Evolutionary conservation across 2,329 filamentous ascomycete genomes (phyloP), one percentile per base, ranked within the genome.

Genomic region (Fusarium mangiferae): DNA sequence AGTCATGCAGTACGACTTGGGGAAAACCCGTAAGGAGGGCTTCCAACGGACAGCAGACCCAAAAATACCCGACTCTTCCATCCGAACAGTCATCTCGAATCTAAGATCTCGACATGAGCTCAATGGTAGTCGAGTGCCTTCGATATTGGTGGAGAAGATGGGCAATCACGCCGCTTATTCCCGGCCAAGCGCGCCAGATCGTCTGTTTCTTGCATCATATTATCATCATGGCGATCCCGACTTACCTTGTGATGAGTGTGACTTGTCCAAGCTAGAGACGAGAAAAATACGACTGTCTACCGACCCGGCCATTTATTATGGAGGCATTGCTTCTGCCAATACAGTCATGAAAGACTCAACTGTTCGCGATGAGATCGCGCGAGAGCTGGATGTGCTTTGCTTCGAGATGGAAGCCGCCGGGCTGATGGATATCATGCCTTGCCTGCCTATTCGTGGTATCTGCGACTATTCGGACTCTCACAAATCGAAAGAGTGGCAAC

Each of bases 1-100:
- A 1, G 74, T 80, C 0, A 78, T 80, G 70, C 79, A 78, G 12
- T 78, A 75, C 10, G 80, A 81, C 2, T 4, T 78, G 0, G 78
- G 77, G 0, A 81, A 80, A 17, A 44, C 12, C 0, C 2, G 38
- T 0, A 22, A 0, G 0, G 46, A 1, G 0, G 14, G 22, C 0
- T 30, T 68, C 0, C 35, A 42, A 1, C 22, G 65, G 0, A 68
- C 52, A 0, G 39, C 1, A 4, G n/a, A 7, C 28, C 62, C 62
- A 0, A 38, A 30, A 0, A 39, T 52, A 4, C 51, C 62, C 0
- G 44, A 30, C 6, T 7, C 26, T 6, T 8, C 62, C 2, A 61
- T 61, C 1, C 45, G 39, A 0, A 42, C 52, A 0, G 62, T 33
- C 4, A 42, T 68, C 0, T 68, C 65, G 0, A 68, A 61, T 30